Conservation (phyloP, 1,284 basidiomycete genomes). For the Farysia itapuensis region DNA sequence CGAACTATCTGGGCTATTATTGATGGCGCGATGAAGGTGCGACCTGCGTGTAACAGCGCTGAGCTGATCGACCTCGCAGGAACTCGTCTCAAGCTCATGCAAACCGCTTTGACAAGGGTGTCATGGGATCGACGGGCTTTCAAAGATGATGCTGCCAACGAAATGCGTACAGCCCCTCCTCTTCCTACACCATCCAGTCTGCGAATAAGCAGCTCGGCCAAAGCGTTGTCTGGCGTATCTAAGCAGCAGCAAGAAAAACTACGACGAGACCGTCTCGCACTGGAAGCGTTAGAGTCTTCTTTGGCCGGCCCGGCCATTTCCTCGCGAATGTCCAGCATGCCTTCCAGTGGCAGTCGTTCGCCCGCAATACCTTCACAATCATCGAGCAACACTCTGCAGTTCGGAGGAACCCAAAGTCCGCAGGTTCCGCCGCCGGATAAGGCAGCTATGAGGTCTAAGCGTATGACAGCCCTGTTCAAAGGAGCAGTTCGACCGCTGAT, state of each 20-base stretch:
- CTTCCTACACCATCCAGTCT: conserved; percentile 13
- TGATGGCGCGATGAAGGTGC: conserved; percentile 34
- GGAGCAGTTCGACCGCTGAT: conserved; percentile 50
- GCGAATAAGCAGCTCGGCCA: conserved; percentile 18
- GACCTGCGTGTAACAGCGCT: conserved; percentile 24
- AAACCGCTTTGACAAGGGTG: conserved; percentile 37
- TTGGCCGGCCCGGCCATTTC: conserved; percentile 20
- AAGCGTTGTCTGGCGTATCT: conserved; percentile 34
- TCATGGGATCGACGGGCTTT: conserved; percentile 49
- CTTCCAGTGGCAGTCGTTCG: conserved; percentile 1
- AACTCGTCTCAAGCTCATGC: conserved; percentile 41
- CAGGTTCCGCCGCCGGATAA: conserved; percentile 23
- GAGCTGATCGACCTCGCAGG: conserved; percentile 43
- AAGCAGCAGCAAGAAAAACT: conserved; percentile 49
- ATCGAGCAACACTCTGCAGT: conserved; percentile 1
- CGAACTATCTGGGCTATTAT: conserved; percentile 48
- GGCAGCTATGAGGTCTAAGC: conserved; percentile 37
- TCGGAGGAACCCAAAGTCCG: conserved; percentile 6
- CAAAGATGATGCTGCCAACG: conserved; percentile 50
- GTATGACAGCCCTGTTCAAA: conserved; percentile 56
- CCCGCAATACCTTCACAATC: background rate
- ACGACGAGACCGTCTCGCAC: conserved; percentile 38
- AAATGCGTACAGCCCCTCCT: conserved; percentile 34
- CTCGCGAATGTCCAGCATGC: conserved; percentile 34
- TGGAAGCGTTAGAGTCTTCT: conserved; percentile 20